Evolutionary conservation across 2,329 filamentous ascomycete species (phyloP), one percentile per base, ranked within the genome.

Genomic region (Helicocarpus griseus): DNA sequence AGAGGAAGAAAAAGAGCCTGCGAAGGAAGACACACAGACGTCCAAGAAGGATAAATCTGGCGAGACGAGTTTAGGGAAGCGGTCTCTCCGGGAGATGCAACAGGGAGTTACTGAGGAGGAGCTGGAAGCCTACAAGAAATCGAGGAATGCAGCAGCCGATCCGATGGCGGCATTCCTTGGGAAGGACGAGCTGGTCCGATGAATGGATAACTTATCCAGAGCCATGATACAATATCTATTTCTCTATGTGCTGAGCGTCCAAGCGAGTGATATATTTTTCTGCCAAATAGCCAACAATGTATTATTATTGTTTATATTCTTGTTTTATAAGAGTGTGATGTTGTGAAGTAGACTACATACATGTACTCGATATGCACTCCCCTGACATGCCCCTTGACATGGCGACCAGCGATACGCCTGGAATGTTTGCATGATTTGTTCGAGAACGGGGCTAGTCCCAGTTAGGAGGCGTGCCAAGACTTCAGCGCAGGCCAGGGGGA

Each of bases 91-190:
- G 51, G 87, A 95, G 64, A 83, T 95, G 77, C 81, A 85, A 60
- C 81, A 80, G 21, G 87, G 85, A 1, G 78, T 93, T 11, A 83
- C 84, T 0, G 88, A 95, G 63, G 86, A 86, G 51, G 89, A 95
- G 58, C 79, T 95, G 72, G 90, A 96, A 53, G 82, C 85, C 54
- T 95, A 94, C 66, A 81, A 89, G 60, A 79, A 81, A 58, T 90
- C 89, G 65, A 77, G 84, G 57, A 79, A 81, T 48, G 82, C 81
- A 26, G 82, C 83, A 0, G 80, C 88, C 56, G 90, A 95, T 71
- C 90, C 90, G 0, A 95, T 95, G 90, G 87, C 88, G 1, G 83
- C 81, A 5, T 81, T 88, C 59, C 67, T 94, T 43, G 86, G 86
- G 22, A 86, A 82, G 64, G 86, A 89, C 63, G 81, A 87, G 60